Base-by-base conservation (phyloP, 176 grass and related monocot genomes). In the Oryza coarctata region DNA sequence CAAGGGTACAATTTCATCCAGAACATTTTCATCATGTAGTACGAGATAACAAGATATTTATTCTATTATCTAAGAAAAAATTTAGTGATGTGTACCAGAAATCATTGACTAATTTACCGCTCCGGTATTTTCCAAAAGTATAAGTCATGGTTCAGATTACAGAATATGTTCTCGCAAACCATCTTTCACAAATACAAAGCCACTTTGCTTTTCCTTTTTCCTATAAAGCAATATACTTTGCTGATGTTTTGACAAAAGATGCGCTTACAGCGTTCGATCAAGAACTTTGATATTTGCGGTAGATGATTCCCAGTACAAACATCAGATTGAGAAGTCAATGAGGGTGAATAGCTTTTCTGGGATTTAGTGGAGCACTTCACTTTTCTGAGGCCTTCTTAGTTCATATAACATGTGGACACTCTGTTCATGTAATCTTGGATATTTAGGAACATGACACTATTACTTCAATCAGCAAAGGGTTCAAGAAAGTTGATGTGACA, bases 401-500 rank as follows among this genome's bases (percentile, higher is more conserved):
- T 78, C 73, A 74, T 66, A 67, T 31, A 65, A 65, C 83, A 90
- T 86, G 78, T 89, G 83, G 88, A 73, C 79, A 49, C 36, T 73
- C 58, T 68, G 58, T 70, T 73, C 65, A 77, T 89, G 78, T 69
- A 63, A 90, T 86, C 88, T 77, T 86, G 83, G 79, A 86, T 90
- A 79, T 90, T 90, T 79, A 86, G 79, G 61, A 90, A 63, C 79
- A 78, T 83, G 88, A 80, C 79, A 66, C 78, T 79, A 74, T 68
- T 68, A 68, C 38, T 81, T 79, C 88, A 90, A 90, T 90, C 88
- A 90, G 71, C 80, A 86, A 82, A 89, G 83, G 72, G 66, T n/a
- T 39, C 35, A 68, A 22, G 71, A 86, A 89, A 86, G 83, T 22
- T 90, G 79, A 90, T 25, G 68, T 79, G 83, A 90, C 88, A 22